Percentiles rank a stretch among this genome's conserved stretches.
These are phyloP conservation scores for Suhomyces ambrosiae DNA, from an alignment of 1,139 yeast species.

Conservation along the genomic window DNA sequence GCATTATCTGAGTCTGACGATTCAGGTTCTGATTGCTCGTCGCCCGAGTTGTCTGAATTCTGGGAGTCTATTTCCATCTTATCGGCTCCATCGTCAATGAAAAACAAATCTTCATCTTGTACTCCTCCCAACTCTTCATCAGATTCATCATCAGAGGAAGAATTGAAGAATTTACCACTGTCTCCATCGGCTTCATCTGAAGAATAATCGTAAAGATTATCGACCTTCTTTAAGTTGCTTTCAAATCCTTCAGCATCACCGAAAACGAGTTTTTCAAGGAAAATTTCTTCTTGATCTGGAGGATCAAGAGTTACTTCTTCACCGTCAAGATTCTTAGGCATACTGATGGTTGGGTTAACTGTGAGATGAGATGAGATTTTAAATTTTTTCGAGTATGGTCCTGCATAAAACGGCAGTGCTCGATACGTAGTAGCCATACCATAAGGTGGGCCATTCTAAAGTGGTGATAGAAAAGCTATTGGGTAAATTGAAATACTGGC, in stretches of 20 bases:
- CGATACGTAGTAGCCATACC: no score
- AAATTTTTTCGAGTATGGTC: constrained; percentile 7
- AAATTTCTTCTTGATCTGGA: constrained; percentile 81
- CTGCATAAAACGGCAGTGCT: no score
- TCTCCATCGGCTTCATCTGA: constrained; percentile 39
- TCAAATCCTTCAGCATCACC: constrained; percentile 87
- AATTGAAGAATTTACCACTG: constrained; percentile 32
- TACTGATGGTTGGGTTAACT: constrained; percentile 8
- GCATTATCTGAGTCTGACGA: constrained; percentile 47
- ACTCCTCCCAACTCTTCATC: constrained; percentile 37
- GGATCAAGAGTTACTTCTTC: constrained; percentile 52
- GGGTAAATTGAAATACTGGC: no score
- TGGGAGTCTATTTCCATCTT: constrained; percentile 45
- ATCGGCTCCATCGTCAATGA: constrained; percentile 54
- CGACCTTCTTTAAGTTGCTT: constrained; percentile 59
- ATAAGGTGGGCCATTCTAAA: no score
- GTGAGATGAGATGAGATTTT: constrained; percentile 1
- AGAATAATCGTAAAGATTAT: constrained; percentile 54
- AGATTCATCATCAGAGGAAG: constrained; percentile 28
- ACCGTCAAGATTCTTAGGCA: constrained; percentile 29
- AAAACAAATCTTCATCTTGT: constrained; percentile 65
- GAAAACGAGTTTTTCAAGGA: constrained; percentile 80
- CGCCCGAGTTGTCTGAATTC: constrained; percentile 31
- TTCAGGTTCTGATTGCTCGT: constrained; percentile 10
- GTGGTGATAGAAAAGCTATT: no score